A percentile compares a stretch with the other conserved stretches of the same genome.
These are phyloP conservation scores for Camelina laxa DNA, from an alignment of 345 rosid genomes.

Conservation along the genomic window DNA sequence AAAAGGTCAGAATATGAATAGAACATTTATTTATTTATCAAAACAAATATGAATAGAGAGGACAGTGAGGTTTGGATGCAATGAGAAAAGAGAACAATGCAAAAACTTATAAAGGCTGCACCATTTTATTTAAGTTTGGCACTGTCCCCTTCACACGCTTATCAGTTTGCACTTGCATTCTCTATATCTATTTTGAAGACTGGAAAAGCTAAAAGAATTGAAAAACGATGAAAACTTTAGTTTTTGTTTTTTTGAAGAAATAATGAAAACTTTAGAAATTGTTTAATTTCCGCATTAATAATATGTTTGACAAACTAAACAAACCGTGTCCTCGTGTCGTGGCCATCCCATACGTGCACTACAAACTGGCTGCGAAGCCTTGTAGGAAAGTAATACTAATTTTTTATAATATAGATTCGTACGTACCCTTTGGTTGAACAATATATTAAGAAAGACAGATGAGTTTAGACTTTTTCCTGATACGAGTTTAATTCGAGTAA, in stretches of 20 bases:
- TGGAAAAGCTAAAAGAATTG: slow-evolving; percentile 21
- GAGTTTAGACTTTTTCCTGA: slow-evolving; percentile 14
- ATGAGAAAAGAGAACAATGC: slow-evolving; percentile 33
- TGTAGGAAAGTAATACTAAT: not conserved
- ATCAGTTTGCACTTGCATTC: slow-evolving; percentile 23
- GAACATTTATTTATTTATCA: not conserved
- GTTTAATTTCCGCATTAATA: not conserved
- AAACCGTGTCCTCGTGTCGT: slow-evolving; percentile 27
- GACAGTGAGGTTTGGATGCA: slow-evolving; percentile 24
- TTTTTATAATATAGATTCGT: not conserved
- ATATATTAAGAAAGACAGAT: not conserved
- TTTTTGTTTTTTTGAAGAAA: not conserved
- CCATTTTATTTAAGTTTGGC: slow-evolving; percentile 36
- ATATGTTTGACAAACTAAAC: slow-evolving; percentile 34
- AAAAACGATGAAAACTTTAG: not conserved
- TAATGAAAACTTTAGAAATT: not conserved
- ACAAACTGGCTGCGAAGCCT: slow-evolving; percentile 22
- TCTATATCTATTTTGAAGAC: slow-evolving; percentile 27
- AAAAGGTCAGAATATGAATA: slow-evolving; percentile 8
- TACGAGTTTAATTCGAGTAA: not conserved
- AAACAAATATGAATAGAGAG: no score
- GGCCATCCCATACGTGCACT: slow-evolving; percentile 23
- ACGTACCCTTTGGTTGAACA: not conserved
- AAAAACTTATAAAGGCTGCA: slow-evolving; percentile 33
- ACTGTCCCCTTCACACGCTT: slow-evolving; percentile 40